Conservation (phyloP, 345 rosid species). For the Citrus hindsii region DNA sequence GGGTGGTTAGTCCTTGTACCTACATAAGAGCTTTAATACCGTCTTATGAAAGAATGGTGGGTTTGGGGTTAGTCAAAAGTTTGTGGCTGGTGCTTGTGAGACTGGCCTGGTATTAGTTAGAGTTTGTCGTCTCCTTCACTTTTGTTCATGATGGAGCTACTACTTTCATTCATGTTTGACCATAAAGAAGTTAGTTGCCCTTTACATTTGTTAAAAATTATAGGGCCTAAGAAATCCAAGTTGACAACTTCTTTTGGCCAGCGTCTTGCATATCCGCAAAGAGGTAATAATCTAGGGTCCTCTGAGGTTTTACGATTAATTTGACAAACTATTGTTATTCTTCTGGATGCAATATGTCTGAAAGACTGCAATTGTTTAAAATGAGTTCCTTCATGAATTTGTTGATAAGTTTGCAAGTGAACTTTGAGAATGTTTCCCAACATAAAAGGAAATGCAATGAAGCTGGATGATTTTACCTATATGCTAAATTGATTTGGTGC, state of each 20-base stretch:
- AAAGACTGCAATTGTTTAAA: background rate
- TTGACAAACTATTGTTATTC: background rate
- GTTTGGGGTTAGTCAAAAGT: background rate
- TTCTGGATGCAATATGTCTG: background rate
- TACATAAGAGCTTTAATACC: background rate
- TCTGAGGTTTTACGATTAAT: background rate
- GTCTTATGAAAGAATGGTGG: too few species aligned
- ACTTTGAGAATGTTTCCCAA: background rate
- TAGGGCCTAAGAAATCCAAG: background rate
- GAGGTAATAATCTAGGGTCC: background rate
- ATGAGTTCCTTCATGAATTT: background rate
- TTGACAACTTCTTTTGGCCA: background rate
- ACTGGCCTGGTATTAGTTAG: background rate
- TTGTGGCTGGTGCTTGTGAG: background rate
- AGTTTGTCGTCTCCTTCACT: background rate
- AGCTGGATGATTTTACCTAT: background rate
- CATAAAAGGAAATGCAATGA: background rate
- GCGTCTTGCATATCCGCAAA: background rate
- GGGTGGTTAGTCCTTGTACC: background rate
- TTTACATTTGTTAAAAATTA: background rate
- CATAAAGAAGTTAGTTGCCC: background rate
- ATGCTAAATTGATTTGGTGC: background rate
- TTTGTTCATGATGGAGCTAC: background rate
- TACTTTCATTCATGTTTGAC: background rate
- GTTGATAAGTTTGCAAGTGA: background rate